Evolutionary conservation across 2,329 filamentous ascomycete species (phyloP).

Genomic region (Lachnellula cervina): DNA sequence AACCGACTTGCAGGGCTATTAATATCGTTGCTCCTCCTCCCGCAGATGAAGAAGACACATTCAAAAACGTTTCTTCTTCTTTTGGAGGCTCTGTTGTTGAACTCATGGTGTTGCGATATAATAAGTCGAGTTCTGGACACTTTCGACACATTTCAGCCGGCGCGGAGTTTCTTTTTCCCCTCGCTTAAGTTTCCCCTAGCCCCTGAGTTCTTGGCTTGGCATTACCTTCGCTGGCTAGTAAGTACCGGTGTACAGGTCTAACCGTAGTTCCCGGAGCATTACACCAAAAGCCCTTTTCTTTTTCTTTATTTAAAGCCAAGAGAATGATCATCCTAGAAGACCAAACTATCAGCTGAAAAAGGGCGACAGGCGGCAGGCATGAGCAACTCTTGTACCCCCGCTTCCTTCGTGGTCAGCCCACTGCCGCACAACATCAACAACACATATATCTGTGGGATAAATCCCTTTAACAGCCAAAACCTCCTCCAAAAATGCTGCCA

Average conservation of each 20-base stretch:
- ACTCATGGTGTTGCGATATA: neutral
- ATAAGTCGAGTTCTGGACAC: neutral
- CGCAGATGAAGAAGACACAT: slow-evolving; percentile 17
- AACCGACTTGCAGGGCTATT: slow-evolving; percentile 80
- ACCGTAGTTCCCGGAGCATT: too few species aligned
- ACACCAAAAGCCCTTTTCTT: too few species aligned
- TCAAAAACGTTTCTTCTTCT: neutral
- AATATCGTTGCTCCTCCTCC: slow-evolving; percentile 41
- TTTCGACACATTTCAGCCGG: neutral
- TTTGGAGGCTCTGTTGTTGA: neutral
- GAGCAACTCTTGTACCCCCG: neutral
- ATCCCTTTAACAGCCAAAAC: neutral
- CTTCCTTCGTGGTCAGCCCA: neutral
- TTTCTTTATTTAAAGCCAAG: too few species aligned
- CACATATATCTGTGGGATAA: neutral
- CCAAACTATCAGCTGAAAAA: neutral
- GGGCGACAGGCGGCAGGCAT: neutral
- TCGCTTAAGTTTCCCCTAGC: neutral
- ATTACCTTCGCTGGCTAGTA: neutral
- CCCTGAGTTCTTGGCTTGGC: neutral
- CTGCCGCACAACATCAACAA: neutral
- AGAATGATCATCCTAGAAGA: too few species aligned
- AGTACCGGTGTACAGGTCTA: too few species aligned
- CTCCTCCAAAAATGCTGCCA: neutral
- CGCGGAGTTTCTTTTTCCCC: neutral